Evolutionary conservation across 1,284 basidiomycete genomes (phyloP), one percentile per base, ranked within the genome.

Genomic region (Ustilago crameri): DNA sequence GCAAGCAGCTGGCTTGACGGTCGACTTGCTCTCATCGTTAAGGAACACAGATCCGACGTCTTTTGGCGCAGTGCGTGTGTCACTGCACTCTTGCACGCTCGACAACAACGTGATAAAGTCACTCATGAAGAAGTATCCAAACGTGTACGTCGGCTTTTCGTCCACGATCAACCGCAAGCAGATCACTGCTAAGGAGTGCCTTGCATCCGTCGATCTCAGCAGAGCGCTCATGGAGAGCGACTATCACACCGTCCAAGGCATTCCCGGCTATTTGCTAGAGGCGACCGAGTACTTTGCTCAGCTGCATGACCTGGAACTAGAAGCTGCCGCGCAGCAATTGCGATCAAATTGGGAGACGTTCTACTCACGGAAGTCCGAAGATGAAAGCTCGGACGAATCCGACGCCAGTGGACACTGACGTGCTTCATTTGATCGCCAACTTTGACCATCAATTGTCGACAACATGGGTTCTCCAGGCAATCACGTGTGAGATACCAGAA

Each of bases 31-130:
- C 27, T 50, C 53, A 2, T 66, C 68, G n/a, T 37, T 75, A 12
- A 53, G 51, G 30, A 66, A 67, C 17, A 47, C 62, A 15, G 49
- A 60, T 17, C 50, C 49, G 8, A 49, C 64, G 1, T 42, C 56
- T 14, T 75, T 67, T n/a, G 52, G 64, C n/a, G 65, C 66, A 7
- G 42, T 75, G 18, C 62, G 68, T 10, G 23, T 81, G 4, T 71
- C 68, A 4, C 56, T 82, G 18, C 80, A 82, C 51, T 79, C 76
- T 24, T 82, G 79, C 65, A 81, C 80, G 3, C 66, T 81, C 30
- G 76, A 76, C 50, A 56, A 59, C 30, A 66, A 75, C 38, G 68
- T 74, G 40, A 73, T 82, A 35, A 44, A 22, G 15, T 67, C 62
- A 5, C 59, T 81, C 22, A 64, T 75, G 23, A 66, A 64, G 24